Base-by-base conservation (phyloP, 768 basidiomycete species). In the Sporobolomyces pararoseus region DNA sequence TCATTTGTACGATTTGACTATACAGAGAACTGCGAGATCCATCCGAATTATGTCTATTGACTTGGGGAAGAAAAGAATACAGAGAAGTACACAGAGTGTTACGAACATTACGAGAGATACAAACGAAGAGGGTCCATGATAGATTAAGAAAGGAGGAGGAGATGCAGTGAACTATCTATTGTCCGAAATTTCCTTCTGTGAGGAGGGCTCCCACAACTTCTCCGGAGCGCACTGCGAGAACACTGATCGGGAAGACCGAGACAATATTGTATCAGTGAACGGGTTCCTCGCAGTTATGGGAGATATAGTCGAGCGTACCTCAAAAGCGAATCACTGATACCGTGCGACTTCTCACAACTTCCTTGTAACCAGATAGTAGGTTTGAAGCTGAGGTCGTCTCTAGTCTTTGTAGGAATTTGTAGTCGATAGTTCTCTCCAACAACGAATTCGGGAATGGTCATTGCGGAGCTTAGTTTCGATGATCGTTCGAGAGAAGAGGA, bases 381-480 rank as follows among this genome's bases (percentile, higher is more conserved):
- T 52, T 39, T 63, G 34, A 66, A 71, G 4, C 32, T 54, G 29
- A 35, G 44, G 31, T 51, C 54, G 69, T 68, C 32, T 74, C 69
- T 31, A 29, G 49, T 70, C 49, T 50, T 69, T 34, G 34, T 32
- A 55, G 66, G 74, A 19, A 52, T 64, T 58, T 35, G 81, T 46
- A 84, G 80, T 32, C 79, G 81, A 72, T 84, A 84, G 54, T 79
- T 80, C 34, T 83, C 80, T 10, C 81, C 80, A 53, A 84, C 80
- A 60, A 77, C 80, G 25, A 80, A 63, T 63, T 25, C 77, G 63
- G 78, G 78, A 4, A 78, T 75, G 25, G 77, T 75, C 7, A 75
- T 0, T 34, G 2, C 46, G 14, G 49, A 5, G n/a, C 29, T 14
- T 19, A 44, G 5, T 46, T 54, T 77, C 73, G 68, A 73, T 68